These are phyloP conservation scores for Plasmodium billcollinsi DNA, from an alignment of 169 alveolate species.

Conservation along the genomic window DNA sequence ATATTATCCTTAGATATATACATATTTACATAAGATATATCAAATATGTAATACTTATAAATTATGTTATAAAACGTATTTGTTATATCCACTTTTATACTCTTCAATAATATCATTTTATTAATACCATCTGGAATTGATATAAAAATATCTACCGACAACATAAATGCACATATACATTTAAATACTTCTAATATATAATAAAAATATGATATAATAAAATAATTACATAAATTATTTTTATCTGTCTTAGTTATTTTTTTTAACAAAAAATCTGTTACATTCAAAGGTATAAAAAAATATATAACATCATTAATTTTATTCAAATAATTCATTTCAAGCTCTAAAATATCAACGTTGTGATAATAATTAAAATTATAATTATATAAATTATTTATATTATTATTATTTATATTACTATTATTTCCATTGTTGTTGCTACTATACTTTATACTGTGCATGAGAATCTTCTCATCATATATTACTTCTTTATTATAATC, in stretches of 20 bases:
- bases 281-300: conserved; percentile 62
- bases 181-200: conserved; percentile 57
- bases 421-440: too few relatives aligned
- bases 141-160: conserved; percentile 23
- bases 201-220: conserved; percentile 33
- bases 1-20: not conserved
- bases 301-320: conserved; percentile 47
- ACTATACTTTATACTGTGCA: conserved; percentile 26
- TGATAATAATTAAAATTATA: not conserved
- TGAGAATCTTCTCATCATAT: conserved; percentile 20
- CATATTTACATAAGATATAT: conserved; percentile 38
- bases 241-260: conserved; percentile 1
- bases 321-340: conserved; percentile 38
- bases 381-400: too few relatives aligned
- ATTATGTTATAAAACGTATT: conserved; percentile 6
- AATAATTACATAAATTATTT: conserved; percentile 30
- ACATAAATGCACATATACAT: conserved; percentile 29
- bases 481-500: conserved; percentile 24
- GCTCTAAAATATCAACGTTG: conserved; percentile 8
- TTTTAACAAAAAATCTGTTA: conserved; percentile 29
- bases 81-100: conserved; percentile 21
- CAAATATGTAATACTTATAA: conserved; percentile 16
- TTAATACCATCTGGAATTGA: conserved; percentile 50
- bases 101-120: conserved; percentile 27
- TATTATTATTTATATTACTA: too few relatives aligned